A percentile compares a stretch with the other conserved stretches of the same genome.
Evolutionary conservation across 306 rosid genomes (phyloP).

Genomic region (Castanea mollissima): DNA sequence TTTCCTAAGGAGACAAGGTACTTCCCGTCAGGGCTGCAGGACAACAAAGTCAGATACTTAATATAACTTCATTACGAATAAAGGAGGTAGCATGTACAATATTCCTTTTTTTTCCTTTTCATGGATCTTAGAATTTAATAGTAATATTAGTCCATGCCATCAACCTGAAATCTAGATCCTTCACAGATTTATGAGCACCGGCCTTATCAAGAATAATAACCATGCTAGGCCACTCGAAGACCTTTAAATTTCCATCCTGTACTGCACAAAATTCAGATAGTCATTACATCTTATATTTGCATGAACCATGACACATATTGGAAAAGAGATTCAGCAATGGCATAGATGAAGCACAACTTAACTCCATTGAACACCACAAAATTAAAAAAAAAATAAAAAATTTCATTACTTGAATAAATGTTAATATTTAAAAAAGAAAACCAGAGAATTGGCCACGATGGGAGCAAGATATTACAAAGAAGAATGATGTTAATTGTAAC

Average conservation of each 20-base stretch:
- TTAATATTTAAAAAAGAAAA: neutral
- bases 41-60: slow-evolving; percentile 29
- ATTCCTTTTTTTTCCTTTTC: neutral
- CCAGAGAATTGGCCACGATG: neutral
- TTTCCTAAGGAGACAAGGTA: slow-evolving; percentile 74
- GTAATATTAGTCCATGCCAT: slow-evolving; percentile 14
- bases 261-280: slow-evolving; percentile 55
- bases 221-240: slow-evolving; percentile 95
- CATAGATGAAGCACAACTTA: neutral
- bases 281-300: slow-evolving; percentile 33
- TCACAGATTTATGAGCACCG: slow-evolving; percentile 60
- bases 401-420: neutral
- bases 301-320: neutral
- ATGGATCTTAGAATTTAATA: slow-evolving; percentile 7
- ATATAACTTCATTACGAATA: slow-evolving; percentile 19
- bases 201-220: slow-evolving; percentile 56
- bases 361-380: neutral
- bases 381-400: neutral
- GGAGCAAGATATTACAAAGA: neutral
- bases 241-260: slow-evolving; percentile 87
- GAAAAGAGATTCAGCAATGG: neutral
- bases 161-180: slow-evolving; percentile 90
- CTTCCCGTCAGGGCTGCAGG: slow-evolving; percentile 77
- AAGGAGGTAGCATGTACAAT: neutral
- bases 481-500: neutral